phyloP scores from a whole-genome alignment of 2,329 filamentous ascomycete genomes.

The Cryphonectria parasitica region DNA sequence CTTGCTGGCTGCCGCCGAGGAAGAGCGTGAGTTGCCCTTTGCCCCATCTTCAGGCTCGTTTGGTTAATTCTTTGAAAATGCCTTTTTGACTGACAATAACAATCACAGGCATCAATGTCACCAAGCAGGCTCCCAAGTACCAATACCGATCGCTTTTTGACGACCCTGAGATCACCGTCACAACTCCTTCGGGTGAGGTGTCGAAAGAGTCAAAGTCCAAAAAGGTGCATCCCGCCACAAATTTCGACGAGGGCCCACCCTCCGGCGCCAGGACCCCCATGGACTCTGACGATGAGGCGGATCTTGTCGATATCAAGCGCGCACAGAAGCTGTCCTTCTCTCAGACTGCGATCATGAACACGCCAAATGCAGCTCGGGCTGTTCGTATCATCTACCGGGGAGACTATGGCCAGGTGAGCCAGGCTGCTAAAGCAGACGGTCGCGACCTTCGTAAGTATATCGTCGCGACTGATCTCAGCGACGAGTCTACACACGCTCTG shows the following conservation, averaged over 20 bases:
- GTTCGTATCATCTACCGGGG: constrained; percentile 90
- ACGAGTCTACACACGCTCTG: constrained; percentile 90
- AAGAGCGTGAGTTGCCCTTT: constrained; percentile 67
- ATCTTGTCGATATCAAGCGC: constrained; percentile 80
- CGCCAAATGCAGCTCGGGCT: constrained; percentile 75
- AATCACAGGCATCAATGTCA: constrained; percentile 54
- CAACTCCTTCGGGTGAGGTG: constrained; percentile 64
- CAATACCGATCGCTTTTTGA: constrained; percentile 67
- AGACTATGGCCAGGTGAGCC: constrained; percentile 76
- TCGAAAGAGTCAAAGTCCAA: constrained; percentile 54
- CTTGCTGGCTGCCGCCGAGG: constrained; percentile 73
- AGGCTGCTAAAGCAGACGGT: constrained; percentile 77
- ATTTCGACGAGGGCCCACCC: constrained; percentile 72
- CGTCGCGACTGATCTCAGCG: constrained; percentile 92
- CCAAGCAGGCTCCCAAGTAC: constrained; percentile 52
- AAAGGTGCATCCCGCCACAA: constrained; percentile 79
- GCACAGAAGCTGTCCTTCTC: constrained; percentile 84
- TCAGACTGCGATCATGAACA: constrained; percentile 78
- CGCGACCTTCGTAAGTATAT: constrained; percentile 86
- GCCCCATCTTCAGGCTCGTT: background rate
- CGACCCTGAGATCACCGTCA: constrained; percentile 69
- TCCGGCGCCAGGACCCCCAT: constrained; percentile 61
- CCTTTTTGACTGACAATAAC: background rate
- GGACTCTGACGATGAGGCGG: constrained; percentile 85
- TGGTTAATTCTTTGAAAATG: background rate